Percentiles rank a stretch among this genome's conserved stretches.
Evolutionary conservation across 805 yeast species (phyloP).

Genomic region (Teunomyces gatunensis): DNA sequence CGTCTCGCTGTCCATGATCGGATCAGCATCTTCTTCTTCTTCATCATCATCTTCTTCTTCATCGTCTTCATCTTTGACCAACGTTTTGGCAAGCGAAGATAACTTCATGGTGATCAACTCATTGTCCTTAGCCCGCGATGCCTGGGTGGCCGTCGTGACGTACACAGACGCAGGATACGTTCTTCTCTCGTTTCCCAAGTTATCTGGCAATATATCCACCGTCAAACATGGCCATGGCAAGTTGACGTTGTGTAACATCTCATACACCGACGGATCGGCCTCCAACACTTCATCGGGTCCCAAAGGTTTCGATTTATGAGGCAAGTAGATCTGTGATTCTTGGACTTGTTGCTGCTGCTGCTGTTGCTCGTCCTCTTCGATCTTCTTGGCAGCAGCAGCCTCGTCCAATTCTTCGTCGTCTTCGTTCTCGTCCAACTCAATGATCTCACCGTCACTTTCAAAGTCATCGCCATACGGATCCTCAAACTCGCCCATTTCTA

Average conservation of each 20-base stretch:
- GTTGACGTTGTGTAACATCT: constrained; percentile 91
- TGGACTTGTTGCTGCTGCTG: constrained; percentile 26
- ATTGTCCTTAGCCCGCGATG: constrained; percentile 80
- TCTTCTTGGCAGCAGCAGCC: constrained; percentile 35
- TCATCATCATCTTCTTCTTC: constrained; percentile 55
- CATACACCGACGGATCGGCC: constrained; percentile 94
- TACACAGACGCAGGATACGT: constrained; percentile 84
- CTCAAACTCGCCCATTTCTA: constrained; percentile 81
- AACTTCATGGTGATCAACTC: constrained; percentile 83
- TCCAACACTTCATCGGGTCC: constrained; percentile 96
- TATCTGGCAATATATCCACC: constrained; percentile 83
- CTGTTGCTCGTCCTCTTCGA: constrained; percentile 27
- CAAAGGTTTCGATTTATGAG: constrained; percentile 83
- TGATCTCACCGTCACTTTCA: constrained; percentile 87
- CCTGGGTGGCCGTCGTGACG: constrained; percentile 91
- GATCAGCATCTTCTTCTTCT: constrained; percentile 75
- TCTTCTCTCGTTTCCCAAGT: constrained; percentile 83
- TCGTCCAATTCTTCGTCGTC: constrained; percentile 35
- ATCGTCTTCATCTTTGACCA: constrained; percentile 78
- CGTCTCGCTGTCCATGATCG: constrained; percentile 83
- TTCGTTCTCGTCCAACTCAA: constrained; percentile 62
- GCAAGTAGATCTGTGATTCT: constrained; percentile 65
- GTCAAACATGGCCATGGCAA: constrained; percentile 98
- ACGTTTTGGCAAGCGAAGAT: constrained; percentile 77
- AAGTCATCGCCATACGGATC: constrained; percentile 89